Base-by-base conservation (phyloP, 495 filamentous ascomycete species). In the Astrothelium macrocarpum region DNA sequence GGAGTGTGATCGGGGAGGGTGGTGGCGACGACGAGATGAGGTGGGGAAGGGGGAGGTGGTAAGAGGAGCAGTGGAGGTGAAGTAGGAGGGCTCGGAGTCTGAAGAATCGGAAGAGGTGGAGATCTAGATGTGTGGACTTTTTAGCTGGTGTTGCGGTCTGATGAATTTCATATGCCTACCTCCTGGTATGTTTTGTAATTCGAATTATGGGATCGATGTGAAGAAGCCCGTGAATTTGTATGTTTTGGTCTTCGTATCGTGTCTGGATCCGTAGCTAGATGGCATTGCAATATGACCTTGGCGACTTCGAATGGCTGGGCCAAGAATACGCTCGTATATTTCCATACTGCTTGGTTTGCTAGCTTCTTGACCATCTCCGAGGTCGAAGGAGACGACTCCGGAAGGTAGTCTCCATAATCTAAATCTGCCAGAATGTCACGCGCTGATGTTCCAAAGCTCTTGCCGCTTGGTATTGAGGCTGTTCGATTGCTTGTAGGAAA, bases 241-340 rank as follows among this genome's bases (percentile, higher is more conserved):
- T 56, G 20, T 10, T 10, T 2, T 29, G 49, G 49, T 56, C 49
- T 56, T 20, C 25, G 49, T 56, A 7, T 56, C 14, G 45, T 46
- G 20, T 58, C 62, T 20, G 62, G 25, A 14, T 23, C 62, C 2
- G 62, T n/a, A 32, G 62, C 45, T 23, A 63, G 18, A 42, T 65
- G 43, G 23, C 49, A 56, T 76, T 98, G 94, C 70, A 97, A 74
- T 59, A 97, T 81, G 2, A 84, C 95, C 83, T 96, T 97, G 68
- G 93, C 90, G 63, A 96, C 91, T 76, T 97, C 92, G 73, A 97
- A 96, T 25, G 94, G 94, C 73, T 97, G 94, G n/a, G 89, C 85
- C 66, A 95, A 83, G 67, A 96, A 71, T 20, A 94, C 83, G 65
- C 85, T 85, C 32, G 83, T 85, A 74, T 98, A 98, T 70, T 90